Evolutionary conservation across 495 filamentous ascomycete genomes (phyloP).

Genomic region (Talaromyces thailandensis): DNA sequence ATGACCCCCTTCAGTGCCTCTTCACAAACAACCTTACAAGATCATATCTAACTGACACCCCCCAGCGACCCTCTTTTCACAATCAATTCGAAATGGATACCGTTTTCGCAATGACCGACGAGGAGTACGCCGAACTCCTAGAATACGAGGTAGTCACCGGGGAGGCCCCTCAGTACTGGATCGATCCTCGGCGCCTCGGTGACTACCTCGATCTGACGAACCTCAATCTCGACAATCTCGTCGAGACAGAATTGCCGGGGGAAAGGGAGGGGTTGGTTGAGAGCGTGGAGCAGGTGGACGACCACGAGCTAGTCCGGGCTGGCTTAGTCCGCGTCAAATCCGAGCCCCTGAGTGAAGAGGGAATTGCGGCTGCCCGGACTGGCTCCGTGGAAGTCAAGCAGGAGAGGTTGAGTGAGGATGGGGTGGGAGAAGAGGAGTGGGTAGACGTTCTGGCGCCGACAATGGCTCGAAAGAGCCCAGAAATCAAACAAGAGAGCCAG

Average conservation of each 20-base stretch:
- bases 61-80: neutral
- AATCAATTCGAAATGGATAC: neutral
- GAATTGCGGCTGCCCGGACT: neutral
- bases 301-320: neutral
- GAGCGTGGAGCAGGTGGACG: neutral
- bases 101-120: neutral
- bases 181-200: neutral
- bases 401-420: neutral
- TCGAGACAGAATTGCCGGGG: neutral
- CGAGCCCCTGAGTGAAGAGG: neutral
- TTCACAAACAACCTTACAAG: neutral
- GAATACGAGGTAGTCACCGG: neutral
- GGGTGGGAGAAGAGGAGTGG: neutral
- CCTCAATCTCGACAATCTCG: neutral
- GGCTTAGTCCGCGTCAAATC: neutral
- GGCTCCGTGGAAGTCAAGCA: neutral
- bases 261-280: too few relatives aligned
- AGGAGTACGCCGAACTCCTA: neutral
- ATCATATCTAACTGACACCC: neutral
- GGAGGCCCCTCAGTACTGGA: neutral
- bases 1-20: too few relatives aligned
- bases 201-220: neutral
- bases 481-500: neutral
- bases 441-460: neutral
- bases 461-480: neutral